Conservation (phyloP, 2,329 filamentous ascomycete species). For the Lachnellula hyalina region DNA sequence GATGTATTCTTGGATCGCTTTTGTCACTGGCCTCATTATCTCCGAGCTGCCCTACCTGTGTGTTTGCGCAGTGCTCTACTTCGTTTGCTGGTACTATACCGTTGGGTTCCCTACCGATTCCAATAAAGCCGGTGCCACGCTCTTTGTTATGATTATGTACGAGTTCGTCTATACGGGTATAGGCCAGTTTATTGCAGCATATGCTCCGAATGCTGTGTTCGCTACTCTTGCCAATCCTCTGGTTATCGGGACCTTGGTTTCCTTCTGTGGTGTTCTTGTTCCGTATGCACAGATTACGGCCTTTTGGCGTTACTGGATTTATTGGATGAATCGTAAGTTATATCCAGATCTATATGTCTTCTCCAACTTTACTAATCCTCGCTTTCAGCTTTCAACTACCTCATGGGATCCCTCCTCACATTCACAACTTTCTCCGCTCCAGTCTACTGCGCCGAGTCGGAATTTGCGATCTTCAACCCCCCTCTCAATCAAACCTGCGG, state of each 20-base stretch:
- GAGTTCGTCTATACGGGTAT: conserved; percentile 57
- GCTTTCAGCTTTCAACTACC: conserved; percentile 48
- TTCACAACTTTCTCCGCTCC: conserved; percentile 45
- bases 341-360: background rate
- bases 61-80: conserved; percentile 41
- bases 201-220: conserved; percentile 56
- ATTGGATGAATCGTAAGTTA: conserved; percentile 46
- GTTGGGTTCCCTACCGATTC: conserved; percentile 44
- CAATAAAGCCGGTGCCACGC: conserved; percentile 44
- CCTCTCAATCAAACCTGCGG: conserved; percentile 50
- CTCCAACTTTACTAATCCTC: background rate
- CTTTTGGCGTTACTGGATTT: conserved; percentile 55
- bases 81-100: conserved; percentile 53
- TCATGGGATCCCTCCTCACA: conserved; percentile 50
- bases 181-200: conserved; percentile 59
- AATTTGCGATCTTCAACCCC: conserved; percentile 42
- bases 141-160: conserved; percentile 53
- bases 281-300: conserved; percentile 55
- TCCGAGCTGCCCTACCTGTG: conserved; percentile 43
- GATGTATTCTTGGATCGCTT: conserved; percentile 56
- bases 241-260: conserved; percentile 52
- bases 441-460: conserved; percentile 42
- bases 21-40: conserved; percentile 47
- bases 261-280: conserved; percentile 71
- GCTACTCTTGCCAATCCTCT: conserved; percentile 54